Base-by-base conservation (phyloP, 306 rosid species). In the Ormosia emarginata region DNA sequence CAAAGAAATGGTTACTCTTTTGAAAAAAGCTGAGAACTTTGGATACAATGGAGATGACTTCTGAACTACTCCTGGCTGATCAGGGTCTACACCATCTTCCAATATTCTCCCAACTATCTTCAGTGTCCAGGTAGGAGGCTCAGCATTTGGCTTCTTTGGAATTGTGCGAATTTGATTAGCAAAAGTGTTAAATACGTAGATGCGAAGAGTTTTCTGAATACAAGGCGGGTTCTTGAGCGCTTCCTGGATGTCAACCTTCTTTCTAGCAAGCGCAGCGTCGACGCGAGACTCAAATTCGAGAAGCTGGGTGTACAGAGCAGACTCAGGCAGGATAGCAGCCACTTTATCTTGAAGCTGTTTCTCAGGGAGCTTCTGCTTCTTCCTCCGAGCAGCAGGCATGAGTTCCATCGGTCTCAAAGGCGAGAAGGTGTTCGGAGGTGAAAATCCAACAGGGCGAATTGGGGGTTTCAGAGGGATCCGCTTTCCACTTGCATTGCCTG, bases 81-180 rank as follows among this genome's bases (percentile, higher is more conserved):
- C 99, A 75, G 99, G 99, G 82, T 96, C 99, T 6, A 92, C 69
- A 70, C 97, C 98, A 87, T 96, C 98, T 86, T 96, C 99, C 89
- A 96, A 88, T 71, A 96, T 88, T 75, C 99, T 94, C 75, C 99
- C 99, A 67, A 96, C 93, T 75, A 96, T 91, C 87, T 96, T 96
- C 71, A 96, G 93, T 0, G 98, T 93, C 99, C 99, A 96, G 3
- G 93, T 92, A 39, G 99, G 97, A 64, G 97, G 88, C 79, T 94
- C 99, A 0, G 90, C 98, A 89, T 88, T 92, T 6, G 98, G 97
- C 85, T 93, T 94, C 81, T 84, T 88, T 1, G 98, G 97, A 52
- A 94, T 89, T 0, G 98, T 86, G 53, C 90, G 91, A 70, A 84
- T 83, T 89, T 96, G 99, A 83, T 96, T 93, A 11, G 94, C 92